Evolutionary conservation across 495 filamentous ascomycete genomes (phyloP), one percentile per base, ranked within the genome.

Genomic region (Xylaria intraflava): DNA sequence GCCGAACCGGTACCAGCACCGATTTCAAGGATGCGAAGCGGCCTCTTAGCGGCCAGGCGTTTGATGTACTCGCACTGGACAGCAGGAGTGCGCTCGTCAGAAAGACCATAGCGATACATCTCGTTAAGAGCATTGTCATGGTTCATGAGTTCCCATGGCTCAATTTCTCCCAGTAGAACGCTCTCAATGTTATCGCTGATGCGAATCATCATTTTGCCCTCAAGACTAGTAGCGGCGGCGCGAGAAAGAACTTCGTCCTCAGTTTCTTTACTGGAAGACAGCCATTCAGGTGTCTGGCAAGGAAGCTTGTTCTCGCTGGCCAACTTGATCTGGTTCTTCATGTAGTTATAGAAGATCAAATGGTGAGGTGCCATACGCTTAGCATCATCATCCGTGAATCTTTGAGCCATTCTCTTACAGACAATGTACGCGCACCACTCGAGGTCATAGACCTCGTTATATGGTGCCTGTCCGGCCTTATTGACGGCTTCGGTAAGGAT

Each of bases 11-110:
- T 72, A 29, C 65, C 67, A 6, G 65, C 70, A 24, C 74, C 74
- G 31, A 76, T 69, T 46, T 78, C 76, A 0, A 79, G 62, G 24
- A 74, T 65, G n/a, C 64, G 66, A n/a, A 64, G 61, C 0, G 74
- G 68, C 36, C 70, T 65, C 46, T 72, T 68, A 41, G 70, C 64
- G 0, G 65, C 58, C 2, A 73, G 53, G 10, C 58, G 49, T 16
- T 66, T 62, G 6, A 74, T 56, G 36, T 64, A 61, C 31, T 64
- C 58, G 49, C 58, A 64, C 31, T 64, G 58, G 39, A 58, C 58
- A 1, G 58, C 55, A 20, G 58, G 58, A 6, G 58, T 64, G 17
- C 58, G 63, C 54, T 58, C 59, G 40, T 65, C 68, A 31, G 69
- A 68, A 38, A 71, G 47, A 12, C 47, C 65, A 14, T 71, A 56